A percentile compares a stretch with the other conserved stretches of the same genome.
Conservation (phyloP, 164 flowering plant species). For the Stephania cephalantha region DNA sequence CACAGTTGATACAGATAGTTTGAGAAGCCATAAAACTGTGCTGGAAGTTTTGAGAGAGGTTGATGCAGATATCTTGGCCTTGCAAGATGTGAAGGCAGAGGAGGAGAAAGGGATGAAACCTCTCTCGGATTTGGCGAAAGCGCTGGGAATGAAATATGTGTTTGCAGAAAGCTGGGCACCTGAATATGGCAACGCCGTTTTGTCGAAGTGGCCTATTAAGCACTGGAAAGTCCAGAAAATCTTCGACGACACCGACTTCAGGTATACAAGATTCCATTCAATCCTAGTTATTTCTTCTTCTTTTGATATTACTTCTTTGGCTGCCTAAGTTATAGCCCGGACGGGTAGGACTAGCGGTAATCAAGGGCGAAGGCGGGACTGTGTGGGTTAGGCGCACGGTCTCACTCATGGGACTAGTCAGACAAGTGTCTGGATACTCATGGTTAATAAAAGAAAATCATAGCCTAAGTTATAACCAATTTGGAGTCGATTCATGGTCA, state of each 20-base stretch:
- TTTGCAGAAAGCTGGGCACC: constrained; percentile 99
- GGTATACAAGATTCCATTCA: constrained; percentile 29
- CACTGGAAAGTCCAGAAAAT: constrained; percentile 74
- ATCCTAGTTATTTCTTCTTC: neutral
- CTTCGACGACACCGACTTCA: constrained; percentile 76
- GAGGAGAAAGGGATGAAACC: constrained; percentile 88
- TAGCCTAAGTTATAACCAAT: too few species aligned
- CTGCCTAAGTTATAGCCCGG: neutral
- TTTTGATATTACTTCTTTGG: neutral
- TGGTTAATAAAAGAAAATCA: too few species aligned
- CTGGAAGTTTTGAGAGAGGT: constrained; percentile 71
- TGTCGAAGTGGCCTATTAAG: constrained; percentile 91
- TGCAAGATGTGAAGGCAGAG: constrained; percentile 92
- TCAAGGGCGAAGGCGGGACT: too few species aligned
- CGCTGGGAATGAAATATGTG: constrained; percentile 83
- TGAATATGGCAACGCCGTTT: constrained; percentile 81
- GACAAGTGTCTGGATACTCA: too few species aligned
- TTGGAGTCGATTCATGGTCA: too few species aligned
- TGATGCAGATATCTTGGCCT: constrained; percentile 76
- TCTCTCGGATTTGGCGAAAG: constrained; percentile 74
- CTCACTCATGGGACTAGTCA: too few species aligned
- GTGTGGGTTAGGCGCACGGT: too few species aligned
- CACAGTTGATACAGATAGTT: constrained; percentile 18
- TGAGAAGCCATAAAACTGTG: constrained; percentile 41
- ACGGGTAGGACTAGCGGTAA: too few species aligned